Evolutionary conservation across 176 grass and related monocot genomes (phyloP).

Genomic region (Oryza punctata): DNA sequence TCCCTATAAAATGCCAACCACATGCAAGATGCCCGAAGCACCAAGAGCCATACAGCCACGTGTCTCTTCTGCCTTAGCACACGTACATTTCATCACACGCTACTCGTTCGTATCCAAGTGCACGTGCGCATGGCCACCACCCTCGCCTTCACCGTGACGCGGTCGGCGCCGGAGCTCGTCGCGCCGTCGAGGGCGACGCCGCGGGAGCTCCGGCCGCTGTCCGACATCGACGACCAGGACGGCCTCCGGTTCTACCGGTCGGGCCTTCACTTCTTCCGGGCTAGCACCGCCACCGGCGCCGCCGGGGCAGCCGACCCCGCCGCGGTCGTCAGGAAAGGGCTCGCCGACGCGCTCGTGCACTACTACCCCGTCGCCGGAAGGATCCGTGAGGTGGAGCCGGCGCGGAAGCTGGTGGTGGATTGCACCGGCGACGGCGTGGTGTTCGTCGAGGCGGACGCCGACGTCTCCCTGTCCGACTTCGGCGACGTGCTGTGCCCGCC

Average conservation of each 20-base stretch:
- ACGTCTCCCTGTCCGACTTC: background rate
- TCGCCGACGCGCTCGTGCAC: conserved; percentile 36
- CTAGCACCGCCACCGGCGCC: background rate
- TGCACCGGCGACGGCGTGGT: conserved; percentile 31
- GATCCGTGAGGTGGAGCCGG: conserved; percentile 17
- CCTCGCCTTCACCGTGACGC: background rate
- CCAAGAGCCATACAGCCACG: background rate
- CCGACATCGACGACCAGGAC: background rate
- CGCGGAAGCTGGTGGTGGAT: conserved; percentile 22
- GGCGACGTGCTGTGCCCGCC: background rate
- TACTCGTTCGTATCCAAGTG: too few relatives aligned
- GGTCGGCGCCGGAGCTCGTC: background rate
- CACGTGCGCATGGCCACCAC: background rate
- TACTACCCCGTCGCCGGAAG: conserved; percentile 51
- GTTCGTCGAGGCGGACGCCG: conserved; percentile 19
- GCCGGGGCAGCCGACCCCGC: conserved; percentile 4
- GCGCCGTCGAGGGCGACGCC: background rate
- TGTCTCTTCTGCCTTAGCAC: too few relatives aligned
- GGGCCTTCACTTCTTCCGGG: conserved; percentile 6
- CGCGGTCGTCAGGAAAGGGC: conserved; percentile 10
- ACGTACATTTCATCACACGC: too few relatives aligned
- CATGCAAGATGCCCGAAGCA: background rate
- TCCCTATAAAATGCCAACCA: background rate
- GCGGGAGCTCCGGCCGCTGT: background rate
- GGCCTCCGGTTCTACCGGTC: conserved; percentile 36